Evolutionary conservation across 2,329 filamentous ascomycete species (phyloP), one percentile per base, ranked within the genome.

Genomic region (Verticillium alfalfae): DNA sequence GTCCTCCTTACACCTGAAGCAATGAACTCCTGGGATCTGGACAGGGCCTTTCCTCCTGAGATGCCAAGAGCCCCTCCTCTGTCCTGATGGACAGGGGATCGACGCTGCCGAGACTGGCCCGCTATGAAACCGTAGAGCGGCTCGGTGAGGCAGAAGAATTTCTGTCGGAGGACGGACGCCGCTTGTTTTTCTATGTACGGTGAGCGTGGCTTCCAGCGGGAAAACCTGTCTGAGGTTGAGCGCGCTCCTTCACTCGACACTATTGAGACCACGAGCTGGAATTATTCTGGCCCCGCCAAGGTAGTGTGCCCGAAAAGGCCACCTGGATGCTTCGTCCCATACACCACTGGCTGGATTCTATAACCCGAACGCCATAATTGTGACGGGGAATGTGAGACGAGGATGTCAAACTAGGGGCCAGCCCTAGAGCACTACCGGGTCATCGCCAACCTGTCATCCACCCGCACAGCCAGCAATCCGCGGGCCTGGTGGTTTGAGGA

Each of bases 51-150:
- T 9, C 12, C n/a, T 52, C 18, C 18, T 52, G 45, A 52, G 45
- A 52, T 52, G 18, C 45, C 18, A 52, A 22, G 45, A n/a, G 22
- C 18, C 45, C 45, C 36, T 10, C 22, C 16, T 52, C 18, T 8
- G 18, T 12, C 45, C 22, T 26, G 45, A 52, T 10, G 10, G 57
- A 58, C 57, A 34, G 22, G 38, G 34, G 38, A 58, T 58, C 38
- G 38, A 49, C 57, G 57, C 18, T 58, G 57, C 57, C 57, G 45
- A 37, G n/a, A 49, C 49, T 18, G 56, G 56, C 59, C 58, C 45
- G 45, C 12, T 18, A 18, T 10, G 45, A 52, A 49, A 26, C 4
- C 26, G 4, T 18, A 52, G 45, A 18, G 45, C 9, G 12, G 39
- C 36, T 22, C 8, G 18, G n/a, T 18, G 12, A 2, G n/a, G 10